phyloP scores from a whole-genome alignment of 345 rosid species.

The Ceriops tagal region DNA sequence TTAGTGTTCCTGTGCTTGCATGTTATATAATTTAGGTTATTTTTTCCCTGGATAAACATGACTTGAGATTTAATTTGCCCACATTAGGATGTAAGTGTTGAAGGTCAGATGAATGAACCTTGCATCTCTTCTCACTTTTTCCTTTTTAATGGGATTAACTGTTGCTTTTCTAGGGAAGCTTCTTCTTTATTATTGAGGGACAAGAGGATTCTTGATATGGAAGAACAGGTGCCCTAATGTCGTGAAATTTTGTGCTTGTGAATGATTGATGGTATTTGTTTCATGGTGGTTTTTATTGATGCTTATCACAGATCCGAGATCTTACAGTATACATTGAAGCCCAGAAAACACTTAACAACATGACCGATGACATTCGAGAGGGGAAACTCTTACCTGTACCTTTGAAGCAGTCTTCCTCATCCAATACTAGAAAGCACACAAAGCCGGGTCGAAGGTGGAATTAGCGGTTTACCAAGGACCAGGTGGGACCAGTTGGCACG shows the following conservation, averaged over 20 bases:
- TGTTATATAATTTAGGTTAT: not conserved
- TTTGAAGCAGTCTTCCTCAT: conserved; percentile 41
- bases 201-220: conserved; percentile 60
- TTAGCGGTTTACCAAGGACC: conserved; percentile 10
- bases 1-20: not conserved
- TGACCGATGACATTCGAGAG: conserved; percentile 53
- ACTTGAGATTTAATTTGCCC: not conserved
- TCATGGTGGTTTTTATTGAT: not conserved
- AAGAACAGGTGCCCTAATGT: conserved; percentile 62
- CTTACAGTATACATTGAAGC: conserved; percentile 67
- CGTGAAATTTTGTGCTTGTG: not conserved
- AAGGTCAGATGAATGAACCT: not conserved
- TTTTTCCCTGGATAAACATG: not conserved
- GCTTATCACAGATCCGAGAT: conserved; percentile 66
- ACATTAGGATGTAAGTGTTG: not conserved
- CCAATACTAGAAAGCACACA: conserved; percentile 40
- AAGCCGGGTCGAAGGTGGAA: conserved; percentile 50
- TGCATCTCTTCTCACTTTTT: not conserved
- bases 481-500: not conserved
- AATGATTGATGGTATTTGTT: conserved; percentile 4
- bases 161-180: conserved; percentile 43
- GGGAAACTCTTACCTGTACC: conserved; percentile 72
- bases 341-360: conserved; percentile 57
- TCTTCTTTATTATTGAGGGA: conserved; percentile 43
- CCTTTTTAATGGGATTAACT: not conserved